Evolutionary conservation across 768 basidiomycete genomes (phyloP).

Genomic region (Rhodotorula sphaerocarpa): DNA sequence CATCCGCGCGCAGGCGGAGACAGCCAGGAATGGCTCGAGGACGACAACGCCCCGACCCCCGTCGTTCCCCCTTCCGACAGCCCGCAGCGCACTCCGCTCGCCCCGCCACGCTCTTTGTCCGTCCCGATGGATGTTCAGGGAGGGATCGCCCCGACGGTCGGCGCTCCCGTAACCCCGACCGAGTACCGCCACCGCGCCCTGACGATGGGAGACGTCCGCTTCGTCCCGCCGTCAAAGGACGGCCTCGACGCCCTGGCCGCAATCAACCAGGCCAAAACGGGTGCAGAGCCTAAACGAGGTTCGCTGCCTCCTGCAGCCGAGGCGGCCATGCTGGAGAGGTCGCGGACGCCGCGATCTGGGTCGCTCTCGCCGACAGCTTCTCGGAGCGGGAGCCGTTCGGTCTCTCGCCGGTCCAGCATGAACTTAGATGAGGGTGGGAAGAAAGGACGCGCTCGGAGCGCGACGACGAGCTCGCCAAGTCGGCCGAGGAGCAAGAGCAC

Average conservation of each 20-base stretch:
- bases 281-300: background rate
- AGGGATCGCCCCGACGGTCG: too few species aligned
- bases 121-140: background rate
- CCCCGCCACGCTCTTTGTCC: background rate
- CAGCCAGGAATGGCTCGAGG: background rate
- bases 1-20: background rate
- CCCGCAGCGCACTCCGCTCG: background rate
- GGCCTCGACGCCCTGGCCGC: conserved; percentile 31
- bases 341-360: background rate
- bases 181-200: background rate
- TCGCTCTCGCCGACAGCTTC: conserved; percentile 6
- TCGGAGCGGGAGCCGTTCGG: background rate
- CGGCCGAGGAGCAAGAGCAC: too few species aligned
- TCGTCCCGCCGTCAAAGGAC: background rate
- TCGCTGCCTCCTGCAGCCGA: background rate
- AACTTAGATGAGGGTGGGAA: background rate
- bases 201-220: background rate
- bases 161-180: too few species aligned
- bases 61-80: background rate
- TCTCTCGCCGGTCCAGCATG: conserved; percentile 13
- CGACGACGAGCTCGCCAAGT: too few species aligned
- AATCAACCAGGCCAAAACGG: conserved; percentile 9
- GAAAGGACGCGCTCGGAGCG: background rate
- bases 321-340: background rate
- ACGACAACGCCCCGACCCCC: conserved; percentile 1